Base-by-base conservation (phyloP, 768 basidiomycete genomes). In the Tricholoma sp. region DNA sequence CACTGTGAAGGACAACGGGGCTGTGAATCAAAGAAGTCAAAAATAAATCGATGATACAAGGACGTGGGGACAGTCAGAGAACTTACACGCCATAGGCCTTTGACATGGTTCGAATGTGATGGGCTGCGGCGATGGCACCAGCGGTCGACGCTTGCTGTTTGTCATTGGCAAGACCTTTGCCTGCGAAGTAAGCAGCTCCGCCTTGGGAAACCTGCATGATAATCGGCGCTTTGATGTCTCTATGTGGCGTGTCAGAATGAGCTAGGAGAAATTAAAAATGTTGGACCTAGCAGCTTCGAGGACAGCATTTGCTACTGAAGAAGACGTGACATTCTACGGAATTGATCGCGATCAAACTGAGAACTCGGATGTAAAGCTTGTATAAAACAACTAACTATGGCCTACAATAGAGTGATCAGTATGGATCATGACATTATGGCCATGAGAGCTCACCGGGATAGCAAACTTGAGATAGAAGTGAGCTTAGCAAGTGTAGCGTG, bases 131-230 rank as follows among this genome's bases (percentile, higher is more conserved):
- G 66, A 89, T 72, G 59, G 97, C 93, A 68, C 97, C 97, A n/a
- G 81, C 72, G 67, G 94, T 88, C 44, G 96, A 98, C 5, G 93
- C 97, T 73, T 98, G 86, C 68, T 98, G 97, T 64, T 94, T 88
- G 71, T 89, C 92, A 72, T 98, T 98, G 65, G 89, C 76, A 56
- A 99, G 82, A 29, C 95, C 96, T 74, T 99, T 99, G 59, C 97
- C 97, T 45, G 93, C 93, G 68, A 91, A 98, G 81, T 89, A 98
- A 52, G 95, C 96, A 59, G 85, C 82, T 66, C 97, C 97, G 56
- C 97, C 97, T 72, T 99, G 95, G 54, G 97, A 99, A 60, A 95
- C 87, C 70, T 98, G 97, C 66, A 98, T 78, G 74, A 99, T 98
- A 76, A 99, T 94, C 57, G 96, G 96, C 31, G 96, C 81, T 73